phyloP scores from a whole-genome alignment of 106 monocot species.

The Narthecium ossifragum region DNA sequence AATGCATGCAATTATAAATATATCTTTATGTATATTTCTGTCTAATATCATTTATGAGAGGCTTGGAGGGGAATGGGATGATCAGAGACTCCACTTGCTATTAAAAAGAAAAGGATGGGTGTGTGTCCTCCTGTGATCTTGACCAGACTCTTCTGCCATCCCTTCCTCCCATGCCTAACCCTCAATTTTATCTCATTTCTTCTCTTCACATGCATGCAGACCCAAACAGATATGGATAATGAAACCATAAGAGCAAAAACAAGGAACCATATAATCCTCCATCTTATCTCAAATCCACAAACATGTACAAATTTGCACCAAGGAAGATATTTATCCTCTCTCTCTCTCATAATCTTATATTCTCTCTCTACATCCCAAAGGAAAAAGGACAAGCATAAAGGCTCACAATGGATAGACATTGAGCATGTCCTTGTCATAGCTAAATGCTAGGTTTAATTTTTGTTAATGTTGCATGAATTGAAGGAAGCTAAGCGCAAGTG shows the following conservation, averaged over 20 bases:
- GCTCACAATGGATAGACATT: background rate
- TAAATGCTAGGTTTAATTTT: constrained; percentile 12
- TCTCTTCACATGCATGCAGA: background rate
- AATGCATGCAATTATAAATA: background rate
- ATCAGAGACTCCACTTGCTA: constrained; percentile 10
- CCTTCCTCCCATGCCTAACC: constrained; percentile 6
- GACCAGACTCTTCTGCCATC: constrained; percentile 12
- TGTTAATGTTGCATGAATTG: too few species aligned
- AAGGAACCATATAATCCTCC: background rate
- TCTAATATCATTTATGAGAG: background rate
- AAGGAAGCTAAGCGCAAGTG: background rate
- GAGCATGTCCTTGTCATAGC: constrained; percentile 23
- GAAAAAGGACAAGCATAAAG: background rate
- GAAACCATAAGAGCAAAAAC: background rate
- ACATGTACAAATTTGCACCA: constrained; percentile 1
- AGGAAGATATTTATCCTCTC: background rate
- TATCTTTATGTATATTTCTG: background rate
- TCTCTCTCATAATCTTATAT: background rate
- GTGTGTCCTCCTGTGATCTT: constrained; percentile 4
- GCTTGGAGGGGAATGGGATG: background rate
- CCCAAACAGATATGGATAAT: background rate
- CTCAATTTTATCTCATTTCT: background rate
- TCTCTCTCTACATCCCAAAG: background rate
- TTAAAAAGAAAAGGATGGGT: constrained; percentile 5
- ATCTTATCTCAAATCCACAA: background rate